Conservation (phyloP, 78 protist genomes). For the Dictyostelium brefeldianum region DNA sequence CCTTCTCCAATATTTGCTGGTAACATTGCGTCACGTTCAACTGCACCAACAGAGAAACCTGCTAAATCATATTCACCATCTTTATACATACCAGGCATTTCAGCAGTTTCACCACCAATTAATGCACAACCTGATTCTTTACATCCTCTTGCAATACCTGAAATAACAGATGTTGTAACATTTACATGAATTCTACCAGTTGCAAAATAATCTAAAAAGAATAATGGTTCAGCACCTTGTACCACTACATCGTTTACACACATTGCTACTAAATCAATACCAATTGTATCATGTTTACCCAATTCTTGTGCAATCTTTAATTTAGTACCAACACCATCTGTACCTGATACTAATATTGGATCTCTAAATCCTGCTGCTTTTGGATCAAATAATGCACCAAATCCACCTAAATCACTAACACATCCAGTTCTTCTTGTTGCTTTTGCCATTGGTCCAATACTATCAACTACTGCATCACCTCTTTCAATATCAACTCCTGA, state of each 20-base stretch:
- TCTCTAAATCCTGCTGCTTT: constrained; percentile 88
- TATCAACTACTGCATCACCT: constrained; percentile 89
- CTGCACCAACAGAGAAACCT: constrained; percentile 95
- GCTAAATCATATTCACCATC: constrained; percentile 94
- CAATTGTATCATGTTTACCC: constrained; percentile 77
- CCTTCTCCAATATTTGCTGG: constrained; percentile 78
- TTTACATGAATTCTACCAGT: constrained; percentile 88
- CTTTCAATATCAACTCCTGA: constrained; percentile 92
- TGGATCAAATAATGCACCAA: constrained; percentile 93
- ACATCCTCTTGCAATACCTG: constrained; percentile 91
- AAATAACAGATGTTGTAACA: constrained; percentile 83
- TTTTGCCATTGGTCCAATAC: constrained; percentile 85
- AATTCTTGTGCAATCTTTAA: constrained; percentile 89
- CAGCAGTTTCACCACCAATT: constrained; percentile 96
- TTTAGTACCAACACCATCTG: constrained; percentile 97
- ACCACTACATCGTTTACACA: constrained; percentile 92
- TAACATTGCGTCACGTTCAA: constrained; percentile 78
- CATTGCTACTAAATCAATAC: constrained; percentile 96
- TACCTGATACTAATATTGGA: constrained; percentile 91
- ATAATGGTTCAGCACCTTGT: constrained; percentile 95
- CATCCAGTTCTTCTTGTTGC: constrained; percentile 86
- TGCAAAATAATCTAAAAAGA: constrained; percentile 95
- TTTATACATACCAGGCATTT: constrained; percentile 94
- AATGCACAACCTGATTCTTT: constrained; percentile 86
- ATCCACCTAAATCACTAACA: constrained; percentile 92